phyloP scores from a whole-genome alignment of 352 stramenopile species.

The Pythium vanterpoolii region DNA sequence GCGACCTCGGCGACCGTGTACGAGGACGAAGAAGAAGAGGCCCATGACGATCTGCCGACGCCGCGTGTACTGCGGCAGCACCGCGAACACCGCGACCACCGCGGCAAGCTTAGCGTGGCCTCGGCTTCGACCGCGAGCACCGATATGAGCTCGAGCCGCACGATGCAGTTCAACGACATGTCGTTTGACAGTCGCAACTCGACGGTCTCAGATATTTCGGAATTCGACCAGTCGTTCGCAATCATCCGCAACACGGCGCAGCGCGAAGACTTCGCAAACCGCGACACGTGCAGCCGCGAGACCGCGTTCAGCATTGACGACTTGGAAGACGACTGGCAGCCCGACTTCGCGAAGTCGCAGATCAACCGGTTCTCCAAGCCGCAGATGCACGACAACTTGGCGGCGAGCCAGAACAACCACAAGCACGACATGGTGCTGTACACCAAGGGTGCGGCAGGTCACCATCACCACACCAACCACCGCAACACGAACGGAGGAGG shows the following conservation, averaged over 20 bases:
- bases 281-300: conserved; percentile 4
- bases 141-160: conserved; percentile 9
- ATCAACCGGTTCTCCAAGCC: conserved; percentile 4
- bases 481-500: neutral
- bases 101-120: conserved; percentile 15
- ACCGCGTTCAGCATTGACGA: conserved; percentile 18
- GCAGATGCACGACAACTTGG: conserved; percentile 1
- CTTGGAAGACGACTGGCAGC: conserved; percentile 13
- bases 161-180: neutral
- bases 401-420: neutral
- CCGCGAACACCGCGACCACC: neutral
- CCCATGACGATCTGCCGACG: neutral
- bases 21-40: conserved; percentile 10
- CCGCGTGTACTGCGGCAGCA: neutral
- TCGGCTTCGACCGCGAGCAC: conserved; percentile 5
- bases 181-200: conserved; percentile 13
- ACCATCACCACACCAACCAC: neutral
- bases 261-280: neutral
- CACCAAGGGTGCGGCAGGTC: neutral
- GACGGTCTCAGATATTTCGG: conserved; percentile 16
- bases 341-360: conserved; percentile 10
- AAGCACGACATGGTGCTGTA: conserved; percentile 9
- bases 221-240: conserved; percentile 20
- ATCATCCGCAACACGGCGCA: conserved; percentile 13
- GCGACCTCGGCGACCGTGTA: conserved; percentile 6